Evolutionary conservation across 805 yeast genomes (phyloP), one percentile per base, ranked within the genome.

Genomic region (Saccharomycopsis sp.): DNA sequence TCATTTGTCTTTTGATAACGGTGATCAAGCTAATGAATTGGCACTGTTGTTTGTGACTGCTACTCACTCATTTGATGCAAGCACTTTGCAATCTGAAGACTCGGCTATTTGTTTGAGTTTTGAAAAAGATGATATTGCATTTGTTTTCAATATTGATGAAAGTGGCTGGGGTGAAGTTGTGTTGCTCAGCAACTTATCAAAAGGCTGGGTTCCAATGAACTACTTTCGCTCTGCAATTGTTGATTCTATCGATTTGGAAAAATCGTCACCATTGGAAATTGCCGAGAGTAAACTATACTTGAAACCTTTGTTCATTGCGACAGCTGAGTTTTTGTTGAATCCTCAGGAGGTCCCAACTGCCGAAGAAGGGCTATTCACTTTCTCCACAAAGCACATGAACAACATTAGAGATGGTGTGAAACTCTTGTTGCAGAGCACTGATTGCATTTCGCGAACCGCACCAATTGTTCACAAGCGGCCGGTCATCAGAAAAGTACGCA

Each of bases 91-190:
- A 48, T 70, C 69, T 35, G 73, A 77, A 20, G 89, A 81, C 54
- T 71, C 79, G 5, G 71, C 84, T 0, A 77, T 82, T 31, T 83
- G 94, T 56, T 63, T 83, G 6, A 77, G 87, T 0, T 83, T 83
- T 55, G 71, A 72, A 17, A 74, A 73, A 48, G 71, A 73, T 48
- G 92, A 80, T 51, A 61, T 79, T 36, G 88, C 85, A 0, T 83
- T 81, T 57, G 83, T 83, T 4, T 87, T 81, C 52, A 72, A 82
- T 5, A 73, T 81, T 17, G 92, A 82, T 56, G 79, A 78, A 41
- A 77, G 86, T 16, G 94, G 92, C 0, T 83, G 94, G 94, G 89
- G 88, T 45, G 94, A 83, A 56, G 92, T 82, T 2, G 82, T 88
- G 0, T 53, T 81, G 29, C 59, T 82, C 6, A 77, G 74, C 42